Evolutionary conservation across 2,329 filamentous ascomycete species (phyloP).

Genomic region (Nemania sp.): DNA sequence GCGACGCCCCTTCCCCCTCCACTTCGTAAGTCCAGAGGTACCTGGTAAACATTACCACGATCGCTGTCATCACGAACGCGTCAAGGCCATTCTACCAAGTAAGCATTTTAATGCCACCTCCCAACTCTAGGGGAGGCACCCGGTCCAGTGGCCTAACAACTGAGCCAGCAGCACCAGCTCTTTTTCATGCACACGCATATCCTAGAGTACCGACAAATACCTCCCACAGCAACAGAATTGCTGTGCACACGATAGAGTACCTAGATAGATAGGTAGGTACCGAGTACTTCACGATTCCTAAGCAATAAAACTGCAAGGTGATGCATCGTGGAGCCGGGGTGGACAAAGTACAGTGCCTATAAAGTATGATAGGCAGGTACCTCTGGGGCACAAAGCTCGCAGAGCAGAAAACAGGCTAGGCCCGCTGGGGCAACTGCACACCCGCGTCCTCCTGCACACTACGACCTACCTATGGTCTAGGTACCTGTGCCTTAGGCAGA

Average conservation of each 20-base stretch:
- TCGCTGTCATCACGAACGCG: not conserved
- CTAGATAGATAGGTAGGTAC: not conserved
- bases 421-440: slow-evolving; percentile 19
- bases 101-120: too few species aligned
- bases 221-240: too few species aligned
- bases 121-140: too few species aligned
- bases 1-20: slow-evolving; percentile 12
- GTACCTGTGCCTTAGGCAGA: too few species aligned
- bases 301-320: slow-evolving; percentile 15
- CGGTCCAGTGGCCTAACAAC: too few species aligned
- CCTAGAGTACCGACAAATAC: too few species aligned
- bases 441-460: slow-evolving; percentile 7
- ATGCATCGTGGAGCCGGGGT: slow-evolving; percentile 7
- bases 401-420: slow-evolving; percentile 10
- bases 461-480: too few species aligned
- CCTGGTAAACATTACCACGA: slow-evolving; percentile 2
- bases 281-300: slow-evolving; percentile 1
- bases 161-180: too few species aligned
- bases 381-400: slow-evolving; percentile 3
- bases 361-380: too few species aligned
- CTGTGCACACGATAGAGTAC: not conserved
- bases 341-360: too few species aligned
- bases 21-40: slow-evolving; percentile 7
- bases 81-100: not conserved
- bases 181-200: too few species aligned